These are phyloP conservation scores for Apophysomyces trapeziformis DNA, from an alignment of 371 early-diverging fungal genomes.

Conservation along the genomic window DNA sequence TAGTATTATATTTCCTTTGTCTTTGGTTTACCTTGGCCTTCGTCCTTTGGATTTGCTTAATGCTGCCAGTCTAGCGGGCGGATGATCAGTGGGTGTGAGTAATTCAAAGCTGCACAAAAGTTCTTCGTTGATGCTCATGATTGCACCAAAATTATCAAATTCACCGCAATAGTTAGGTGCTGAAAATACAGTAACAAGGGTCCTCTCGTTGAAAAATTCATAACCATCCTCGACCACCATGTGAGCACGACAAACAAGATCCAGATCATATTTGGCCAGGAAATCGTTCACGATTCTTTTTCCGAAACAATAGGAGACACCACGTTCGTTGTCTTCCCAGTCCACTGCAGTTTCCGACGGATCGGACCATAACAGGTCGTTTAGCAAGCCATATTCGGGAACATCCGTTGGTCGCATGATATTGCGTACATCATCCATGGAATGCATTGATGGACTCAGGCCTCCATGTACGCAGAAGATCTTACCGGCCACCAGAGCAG, in stretches of 20 bases:
- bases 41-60: slow-evolving; percentile 17
- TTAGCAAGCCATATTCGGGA: slow-evolving; percentile 89
- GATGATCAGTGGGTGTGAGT: slow-evolving; percentile 31
- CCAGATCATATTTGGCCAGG: slow-evolving; percentile 89
- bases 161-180: slow-evolving; percentile 98
- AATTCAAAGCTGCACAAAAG: slow-evolving; percentile 85
- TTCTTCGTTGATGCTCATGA: slow-evolving; percentile 97
- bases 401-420: slow-evolving; percentile 95
- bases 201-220: slow-evolving; percentile 93
- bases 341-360: slow-evolving; percentile 85
- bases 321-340: slow-evolving; percentile 93
- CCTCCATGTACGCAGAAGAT: slow-evolving; percentile 99
- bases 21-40: slow-evolving; percentile 18
- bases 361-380: slow-evolving; percentile 97
- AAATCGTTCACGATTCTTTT: slow-evolving; percentile 87
- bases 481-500: slow-evolving; percentile 92
- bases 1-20: background rate
- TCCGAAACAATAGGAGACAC: slow-evolving; percentile 91
- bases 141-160: slow-evolving; percentile 96
- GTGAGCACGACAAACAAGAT: slow-evolving; percentile 93
- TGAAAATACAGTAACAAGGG: slow-evolving; percentile 93
- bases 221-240: slow-evolving; percentile 97
- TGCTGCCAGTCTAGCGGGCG: slow-evolving; percentile 20
- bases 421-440: slow-evolving; percentile 89
- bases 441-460: slow-evolving; percentile 86